phyloP scores from a whole-genome alignment of 2,329 filamentous ascomycete genomes.

The Trichophyton verrucosum region DNA sequence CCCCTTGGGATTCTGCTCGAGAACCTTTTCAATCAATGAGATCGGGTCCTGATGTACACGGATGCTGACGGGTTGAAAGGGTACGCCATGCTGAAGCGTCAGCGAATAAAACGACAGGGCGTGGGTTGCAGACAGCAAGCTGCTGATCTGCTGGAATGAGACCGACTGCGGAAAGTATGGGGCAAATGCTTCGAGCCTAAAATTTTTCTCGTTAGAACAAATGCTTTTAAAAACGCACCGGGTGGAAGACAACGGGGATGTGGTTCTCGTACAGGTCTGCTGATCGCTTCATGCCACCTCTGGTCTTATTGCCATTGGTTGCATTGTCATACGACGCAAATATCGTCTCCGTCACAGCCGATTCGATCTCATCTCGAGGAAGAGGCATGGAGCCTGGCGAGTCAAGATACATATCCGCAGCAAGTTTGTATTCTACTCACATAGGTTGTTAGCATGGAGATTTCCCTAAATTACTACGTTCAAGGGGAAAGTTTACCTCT shows the following conservation, averaged over 20 bases:
- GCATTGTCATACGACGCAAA: slow-evolving; percentile 51
- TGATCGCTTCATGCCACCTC: slow-evolving; percentile 51
- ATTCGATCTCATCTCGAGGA: slow-evolving; percentile 37
- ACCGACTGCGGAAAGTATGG: slow-evolving; percentile 31
- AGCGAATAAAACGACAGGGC: slow-evolving; percentile 53
- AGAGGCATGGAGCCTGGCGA: slow-evolving; percentile 25
- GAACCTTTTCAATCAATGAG: slow-evolving; percentile 45
- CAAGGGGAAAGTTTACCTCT: slow-evolving; percentile 23
- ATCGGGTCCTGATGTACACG: slow-evolving; percentile 51
- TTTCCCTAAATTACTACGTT: no score
- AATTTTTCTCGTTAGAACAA: not conserved
- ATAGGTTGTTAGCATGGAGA: no score
- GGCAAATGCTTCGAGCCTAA: slow-evolving; percentile 33
- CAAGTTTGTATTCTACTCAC: slow-evolving; percentile 29
- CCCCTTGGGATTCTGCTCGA: slow-evolving; percentile 49
- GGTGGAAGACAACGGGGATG: not conserved
- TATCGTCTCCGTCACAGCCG: slow-evolving; percentile 39
- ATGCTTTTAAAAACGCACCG: not conserved
- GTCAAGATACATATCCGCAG: slow-evolving; percentile 28
- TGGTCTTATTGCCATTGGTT: slow-evolving; percentile 51
- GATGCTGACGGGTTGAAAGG: slow-evolving; percentile 55
- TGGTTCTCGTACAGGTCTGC: slow-evolving; percentile 39
- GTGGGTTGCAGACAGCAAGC: slow-evolving; percentile 50
- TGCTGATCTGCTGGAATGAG: slow-evolving; percentile 34
- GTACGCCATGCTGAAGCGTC: slow-evolving; percentile 51